A percentile compares a stretch with the other conserved stretches of the same genome.
These are phyloP conservation scores for Oemleria cerasiformis DNA, from an alignment of 306 rosid species.

Conservation along the genomic window DNA sequence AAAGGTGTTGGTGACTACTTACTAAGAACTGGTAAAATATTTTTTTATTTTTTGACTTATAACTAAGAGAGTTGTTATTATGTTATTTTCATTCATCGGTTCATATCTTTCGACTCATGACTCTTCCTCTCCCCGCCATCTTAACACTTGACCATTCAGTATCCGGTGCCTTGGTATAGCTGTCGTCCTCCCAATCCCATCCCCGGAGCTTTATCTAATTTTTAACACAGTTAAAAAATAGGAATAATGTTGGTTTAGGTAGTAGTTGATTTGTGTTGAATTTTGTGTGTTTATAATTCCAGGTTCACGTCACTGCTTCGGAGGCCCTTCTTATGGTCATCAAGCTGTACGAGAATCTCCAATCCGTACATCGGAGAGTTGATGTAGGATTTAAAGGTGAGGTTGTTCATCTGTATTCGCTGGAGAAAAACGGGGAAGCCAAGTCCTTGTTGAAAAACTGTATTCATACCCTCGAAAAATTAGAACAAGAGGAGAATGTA, in stretches of 20 bases:
- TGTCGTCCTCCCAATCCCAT: not conserved
- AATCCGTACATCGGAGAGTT: slow-evolving; percentile 19
- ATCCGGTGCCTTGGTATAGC: no score
- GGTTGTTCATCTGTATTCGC: slow-evolving; percentile 57
- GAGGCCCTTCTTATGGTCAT: slow-evolving; percentile 71
- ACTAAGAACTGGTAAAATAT: no score
- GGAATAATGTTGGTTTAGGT: not conserved
- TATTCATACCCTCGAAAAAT: slow-evolving; percentile 47
- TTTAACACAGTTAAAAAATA: not conserved
- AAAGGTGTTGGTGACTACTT: no score
- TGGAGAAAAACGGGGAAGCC: slow-evolving; percentile 80
- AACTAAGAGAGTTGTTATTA: no score
- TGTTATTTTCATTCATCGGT: no score
- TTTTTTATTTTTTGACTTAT: no score
- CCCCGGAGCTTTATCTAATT: not conserved
- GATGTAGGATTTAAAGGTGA: slow-evolving; percentile 45
- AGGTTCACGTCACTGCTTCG: slow-evolving; percentile 87
- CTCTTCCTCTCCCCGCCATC: no score
- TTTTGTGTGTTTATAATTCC: slow-evolving; percentile 13
- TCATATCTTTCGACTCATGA: no score
- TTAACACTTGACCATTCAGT: no score
- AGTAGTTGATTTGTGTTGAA: not conserved
- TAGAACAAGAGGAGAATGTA: slow-evolving; percentile 15
- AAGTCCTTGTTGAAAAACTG: slow-evolving; percentile 56
- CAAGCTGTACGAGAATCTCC: slow-evolving; percentile 38